Percentiles rank a stretch among this genome's conserved stretches.
These are phyloP conservation scores for Posidonia oceanica DNA, from an alignment of 116 monocot genomes.

Conservation along the genomic window DNA sequence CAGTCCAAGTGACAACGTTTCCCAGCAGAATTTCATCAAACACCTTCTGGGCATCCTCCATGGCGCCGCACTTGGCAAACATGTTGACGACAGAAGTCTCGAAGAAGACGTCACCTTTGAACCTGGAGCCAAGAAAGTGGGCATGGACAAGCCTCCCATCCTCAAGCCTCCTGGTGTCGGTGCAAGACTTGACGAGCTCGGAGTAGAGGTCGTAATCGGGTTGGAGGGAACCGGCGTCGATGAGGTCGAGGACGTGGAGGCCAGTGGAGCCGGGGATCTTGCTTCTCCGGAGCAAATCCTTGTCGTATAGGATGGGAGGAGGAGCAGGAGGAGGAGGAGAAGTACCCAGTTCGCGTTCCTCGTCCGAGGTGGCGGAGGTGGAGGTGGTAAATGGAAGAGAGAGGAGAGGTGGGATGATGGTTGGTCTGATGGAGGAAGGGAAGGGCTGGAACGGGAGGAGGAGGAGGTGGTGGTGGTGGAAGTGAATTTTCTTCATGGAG, in stretches of 20 bases:
- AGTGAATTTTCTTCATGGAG: too few species aligned
- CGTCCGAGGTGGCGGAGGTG: too few species aligned
- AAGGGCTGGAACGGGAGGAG: too few species aligned
- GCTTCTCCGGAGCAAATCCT: constrained; percentile 7
- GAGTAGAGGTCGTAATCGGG: constrained; percentile 18
- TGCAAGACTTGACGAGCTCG: constrained; percentile 18
- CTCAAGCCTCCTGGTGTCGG: constrained; percentile 2
- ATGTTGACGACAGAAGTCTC: constrained; percentile 1
- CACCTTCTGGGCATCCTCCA: constrained; percentile 16
- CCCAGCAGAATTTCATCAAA: constrained; percentile 21
- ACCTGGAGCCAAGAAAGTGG: constrained; percentile 15
- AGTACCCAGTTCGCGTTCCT: too few species aligned
- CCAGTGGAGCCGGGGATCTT: not conserved
- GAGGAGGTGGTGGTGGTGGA: too few species aligned
- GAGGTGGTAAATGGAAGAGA: too few species aligned
- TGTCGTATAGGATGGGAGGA: constrained; percentile 4
- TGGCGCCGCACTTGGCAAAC: constrained; percentile 23
- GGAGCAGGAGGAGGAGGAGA: not conserved
- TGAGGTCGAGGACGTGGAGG: constrained; percentile 20
- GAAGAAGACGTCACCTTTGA: constrained; percentile 11
- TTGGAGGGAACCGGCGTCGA: constrained; percentile 9
- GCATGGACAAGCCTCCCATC: constrained; percentile 15
- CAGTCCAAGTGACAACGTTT: constrained; percentile 26
- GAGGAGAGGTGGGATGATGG: too few species aligned
- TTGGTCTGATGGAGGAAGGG: too few species aligned